Evolutionary conservation across 2,329 filamentous ascomycete genomes (phyloP).

Genomic region (Colletotrichum siamense): DNA sequence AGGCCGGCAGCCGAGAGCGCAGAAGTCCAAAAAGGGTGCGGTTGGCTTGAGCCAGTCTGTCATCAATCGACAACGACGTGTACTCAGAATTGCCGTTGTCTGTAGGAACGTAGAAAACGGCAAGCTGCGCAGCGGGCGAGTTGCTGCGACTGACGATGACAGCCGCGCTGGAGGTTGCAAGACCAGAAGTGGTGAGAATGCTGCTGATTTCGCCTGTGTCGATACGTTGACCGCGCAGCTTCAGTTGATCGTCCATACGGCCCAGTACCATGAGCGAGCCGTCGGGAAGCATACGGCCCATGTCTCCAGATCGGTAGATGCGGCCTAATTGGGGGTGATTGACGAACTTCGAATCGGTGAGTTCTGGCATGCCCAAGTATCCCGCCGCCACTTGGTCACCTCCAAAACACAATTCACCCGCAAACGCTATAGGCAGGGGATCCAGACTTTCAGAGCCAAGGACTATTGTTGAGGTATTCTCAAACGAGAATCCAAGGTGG

Average conservation of each 20-base stretch:
- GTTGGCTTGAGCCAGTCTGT: constrained; percentile 39
- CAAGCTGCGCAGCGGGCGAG: constrained; percentile 57
- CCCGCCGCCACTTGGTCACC: constrained; percentile 81
- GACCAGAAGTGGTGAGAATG: constrained; percentile 55
- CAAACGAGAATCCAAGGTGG: constrained; percentile 77
- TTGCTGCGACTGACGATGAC: constrained; percentile 56
- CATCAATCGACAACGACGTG: constrained; percentile 39
- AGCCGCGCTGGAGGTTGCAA: constrained; percentile 68
- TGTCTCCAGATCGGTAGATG: constrained; percentile 83
- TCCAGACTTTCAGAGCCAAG: constrained; percentile 50
- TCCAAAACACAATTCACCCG: constrained; percentile 87
- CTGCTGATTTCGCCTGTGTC: constrained; percentile 80
- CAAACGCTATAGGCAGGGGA: constrained; percentile 70
- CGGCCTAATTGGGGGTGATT: constrained; percentile 71
- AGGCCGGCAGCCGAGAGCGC: constrained; percentile 64
- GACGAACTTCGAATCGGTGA: constrained; percentile 72
- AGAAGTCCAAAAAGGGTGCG: constrained; percentile 60
- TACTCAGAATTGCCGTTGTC: neutral
- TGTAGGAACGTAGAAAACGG: constrained; percentile 71
- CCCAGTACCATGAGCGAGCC: constrained; percentile 77
- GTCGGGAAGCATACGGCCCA: constrained; percentile 79
- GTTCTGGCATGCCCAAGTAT: constrained; percentile 70
- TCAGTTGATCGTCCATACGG: constrained; percentile 80
- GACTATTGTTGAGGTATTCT: constrained; percentile 79
- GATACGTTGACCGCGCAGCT: constrained; percentile 80